Evolutionary conservation across 345 rosid species (phyloP).

Genomic region (Zanthoxylum bungeanum): DNA sequence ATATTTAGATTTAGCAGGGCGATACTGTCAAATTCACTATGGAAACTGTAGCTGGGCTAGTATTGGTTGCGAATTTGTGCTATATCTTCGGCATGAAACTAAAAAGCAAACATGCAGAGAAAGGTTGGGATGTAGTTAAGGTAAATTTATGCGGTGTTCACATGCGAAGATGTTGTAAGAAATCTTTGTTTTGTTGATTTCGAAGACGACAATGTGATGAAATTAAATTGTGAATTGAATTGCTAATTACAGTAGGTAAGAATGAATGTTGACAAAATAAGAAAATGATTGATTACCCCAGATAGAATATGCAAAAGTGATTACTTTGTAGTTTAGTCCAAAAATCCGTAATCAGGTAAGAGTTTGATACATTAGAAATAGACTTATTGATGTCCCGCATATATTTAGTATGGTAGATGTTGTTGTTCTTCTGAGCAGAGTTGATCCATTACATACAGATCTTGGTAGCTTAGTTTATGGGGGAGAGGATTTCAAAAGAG

Average conservation of each 20-base stretch:
- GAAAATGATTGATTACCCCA: not conserved
- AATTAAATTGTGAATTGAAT: slow-evolving; percentile 5
- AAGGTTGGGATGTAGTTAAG: not conserved
- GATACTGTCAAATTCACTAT: not conserved
- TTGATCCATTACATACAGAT: not conserved
- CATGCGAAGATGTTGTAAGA: slow-evolving; percentile 11
- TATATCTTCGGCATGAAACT: not conserved
- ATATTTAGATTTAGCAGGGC: not conserved
- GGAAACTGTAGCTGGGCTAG: not conserved
- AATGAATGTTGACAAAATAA: slow-evolving; percentile 6
- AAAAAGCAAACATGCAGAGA: not conserved
- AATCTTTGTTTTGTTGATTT: slow-evolving; percentile 1
- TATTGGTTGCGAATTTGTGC: not conserved
- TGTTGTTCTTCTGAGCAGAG: not conserved
- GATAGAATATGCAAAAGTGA: not conserved
- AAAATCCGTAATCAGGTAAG: not conserved
- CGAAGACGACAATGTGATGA: not conserved
- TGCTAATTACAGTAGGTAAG: not conserved
- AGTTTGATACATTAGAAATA: not conserved
- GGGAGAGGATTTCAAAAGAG: not conserved
- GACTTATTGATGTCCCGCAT: not conserved
- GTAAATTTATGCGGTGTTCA: not conserved
- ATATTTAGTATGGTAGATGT: not conserved
- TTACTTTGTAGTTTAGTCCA: not conserved
- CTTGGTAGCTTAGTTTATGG: not conserved